A percentile compares a stretch with the other conserved stretches of the same genome.
phyloP scores from a whole-genome alignment of 2,329 filamentous ascomycete genomes.

The Sporothrix inflata region DNA sequence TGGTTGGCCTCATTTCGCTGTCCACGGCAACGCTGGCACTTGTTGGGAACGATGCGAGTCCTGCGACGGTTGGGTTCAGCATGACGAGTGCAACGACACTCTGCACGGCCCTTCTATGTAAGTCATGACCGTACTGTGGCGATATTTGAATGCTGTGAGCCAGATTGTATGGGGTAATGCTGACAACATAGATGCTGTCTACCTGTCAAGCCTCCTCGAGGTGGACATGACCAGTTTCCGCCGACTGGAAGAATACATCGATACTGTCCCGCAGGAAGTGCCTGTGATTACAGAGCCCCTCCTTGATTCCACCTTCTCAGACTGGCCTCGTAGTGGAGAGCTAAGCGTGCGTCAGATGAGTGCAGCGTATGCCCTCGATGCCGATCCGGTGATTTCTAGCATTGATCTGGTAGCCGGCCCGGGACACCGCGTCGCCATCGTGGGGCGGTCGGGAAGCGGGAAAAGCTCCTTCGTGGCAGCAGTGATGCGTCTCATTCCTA shows the following conservation, averaged over 20 bases:
- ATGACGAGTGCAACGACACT: not conserved
- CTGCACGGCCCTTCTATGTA: not conserved
- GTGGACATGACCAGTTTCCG: not conserved
- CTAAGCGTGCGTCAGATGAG: not conserved
- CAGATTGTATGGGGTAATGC: no score
- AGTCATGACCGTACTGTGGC: not conserved
- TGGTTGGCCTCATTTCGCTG: not conserved
- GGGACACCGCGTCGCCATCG: not conserved
- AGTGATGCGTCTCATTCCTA: not conserved
- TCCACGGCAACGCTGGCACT: not conserved
- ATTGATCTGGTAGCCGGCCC: not conserved
- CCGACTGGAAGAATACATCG: not conserved
- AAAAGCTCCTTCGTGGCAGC: not conserved
- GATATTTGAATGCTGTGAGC: no score
- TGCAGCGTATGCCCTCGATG: not conserved
- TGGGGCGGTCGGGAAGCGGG: not conserved
- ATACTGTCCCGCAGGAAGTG: not conserved
- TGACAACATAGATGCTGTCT: not conserved
- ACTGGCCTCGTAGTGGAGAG: not conserved
- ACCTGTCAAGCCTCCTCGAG: not conserved
- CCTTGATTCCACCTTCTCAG: not conserved
- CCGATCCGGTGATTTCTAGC: not conserved
- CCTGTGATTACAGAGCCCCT: not conserved
- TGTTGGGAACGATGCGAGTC: not conserved
- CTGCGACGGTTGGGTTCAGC: not conserved